A percentile compares a stretch with the other conserved stretches of the same genome.
These are phyloP conservation scores for Schizochytrium sp. DNA, from an alignment of 108 stramenopile species.

Conservation along the genomic window DNA sequence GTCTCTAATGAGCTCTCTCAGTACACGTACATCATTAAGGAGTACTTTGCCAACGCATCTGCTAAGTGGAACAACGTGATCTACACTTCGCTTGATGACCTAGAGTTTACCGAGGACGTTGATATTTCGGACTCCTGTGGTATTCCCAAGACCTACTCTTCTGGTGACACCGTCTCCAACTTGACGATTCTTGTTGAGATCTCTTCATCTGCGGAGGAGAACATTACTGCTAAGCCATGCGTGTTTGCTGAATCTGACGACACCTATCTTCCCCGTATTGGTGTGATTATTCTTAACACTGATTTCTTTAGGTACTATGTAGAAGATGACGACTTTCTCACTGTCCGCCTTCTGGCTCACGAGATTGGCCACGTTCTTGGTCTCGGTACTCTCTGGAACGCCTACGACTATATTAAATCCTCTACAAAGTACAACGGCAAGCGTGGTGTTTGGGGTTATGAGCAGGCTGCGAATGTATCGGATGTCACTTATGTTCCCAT, in stretches of 20 bases:
- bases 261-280: background rate
- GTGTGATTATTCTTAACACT: background rate
- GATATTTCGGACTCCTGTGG: too few species aligned
- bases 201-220: too few species aligned
- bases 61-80: too few species aligned
- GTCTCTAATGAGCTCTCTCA: too few species aligned
- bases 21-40: too few species aligned
- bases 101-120: too few species aligned
- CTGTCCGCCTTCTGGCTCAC: background rate
- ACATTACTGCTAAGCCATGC: background rate
- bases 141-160: too few species aligned
- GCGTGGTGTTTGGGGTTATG: background rate
- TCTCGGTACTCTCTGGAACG: background rate
- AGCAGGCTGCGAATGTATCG: background rate
- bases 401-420: background rate
- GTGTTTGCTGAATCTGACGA: background rate
- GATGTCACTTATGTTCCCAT: background rate
- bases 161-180: too few species aligned
- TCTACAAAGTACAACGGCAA: background rate
- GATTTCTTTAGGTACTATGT: background rate
- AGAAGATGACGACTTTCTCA: background rate
- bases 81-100: too few species aligned
- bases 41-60: too few species aligned
- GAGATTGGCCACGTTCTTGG: constrained; percentile 18
- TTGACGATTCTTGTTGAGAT: too few species aligned